Evolutionary conservation across 306 rosid species (phyloP).

Genomic region (Malus fusca): DNA sequence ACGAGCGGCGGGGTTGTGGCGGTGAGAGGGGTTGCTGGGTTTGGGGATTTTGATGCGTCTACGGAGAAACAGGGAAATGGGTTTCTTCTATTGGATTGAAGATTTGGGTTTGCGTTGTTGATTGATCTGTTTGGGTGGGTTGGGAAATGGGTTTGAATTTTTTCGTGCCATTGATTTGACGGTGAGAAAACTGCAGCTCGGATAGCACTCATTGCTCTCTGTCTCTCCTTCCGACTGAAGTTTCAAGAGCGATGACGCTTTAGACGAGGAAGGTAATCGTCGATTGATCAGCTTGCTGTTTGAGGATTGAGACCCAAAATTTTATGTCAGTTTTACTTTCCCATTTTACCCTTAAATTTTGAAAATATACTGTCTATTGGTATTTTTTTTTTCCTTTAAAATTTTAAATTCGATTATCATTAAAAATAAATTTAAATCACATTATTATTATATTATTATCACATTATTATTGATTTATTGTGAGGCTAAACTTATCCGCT

Average conservation of each 20-base stretch:
- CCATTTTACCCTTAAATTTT: too few species aligned
- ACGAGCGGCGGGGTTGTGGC: conserved; percentile 39
- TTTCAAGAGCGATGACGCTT: background rate
- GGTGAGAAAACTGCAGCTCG: conserved; percentile 20
- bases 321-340: too few species aligned
- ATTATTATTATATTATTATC: too few species aligned
- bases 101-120: conserved; percentile 21
- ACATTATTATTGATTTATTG: too few species aligned
- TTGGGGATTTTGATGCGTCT: conserved; percentile 22
- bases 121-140: background rate
- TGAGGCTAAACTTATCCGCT: too few species aligned
- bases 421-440: fast-evolving
- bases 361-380: fast-evolving
- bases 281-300: too few species aligned
- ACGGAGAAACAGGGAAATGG: conserved; percentile 30
- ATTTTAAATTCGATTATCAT: too few species aligned
- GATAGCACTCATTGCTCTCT: conserved; percentile 18
- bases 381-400: too few species aligned
- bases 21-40: conserved; percentile 18
- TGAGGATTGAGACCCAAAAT: too few species aligned
- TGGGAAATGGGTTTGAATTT: conserved; percentile 1
- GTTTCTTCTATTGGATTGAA: conserved; percentile 21
- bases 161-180: conserved; percentile 20
- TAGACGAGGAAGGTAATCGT: background rate
- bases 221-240: too few species aligned